Evolutionary conservation across 1,139 yeast genomes (phyloP), one percentile per base, ranked within the genome.

Genomic region (Lodderomyces metapsilosis): DNA sequence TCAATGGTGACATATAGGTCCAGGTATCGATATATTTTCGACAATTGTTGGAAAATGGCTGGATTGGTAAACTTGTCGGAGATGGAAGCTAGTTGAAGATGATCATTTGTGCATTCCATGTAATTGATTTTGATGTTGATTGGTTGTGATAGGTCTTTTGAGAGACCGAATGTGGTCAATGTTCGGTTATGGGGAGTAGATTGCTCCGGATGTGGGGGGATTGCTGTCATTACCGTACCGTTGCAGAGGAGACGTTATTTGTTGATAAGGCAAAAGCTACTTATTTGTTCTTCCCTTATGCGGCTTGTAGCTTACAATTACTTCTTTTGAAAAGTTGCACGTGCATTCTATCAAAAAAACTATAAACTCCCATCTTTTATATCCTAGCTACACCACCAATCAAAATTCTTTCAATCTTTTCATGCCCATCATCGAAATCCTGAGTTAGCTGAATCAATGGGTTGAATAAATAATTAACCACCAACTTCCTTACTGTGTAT

Each of bases 121-220:
- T 59, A 57, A 56, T 73, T 66, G 18, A 69, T 49, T 43, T 68
- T 70, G 35, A 71, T 52, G 8, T 56, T 49, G 12, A 71, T 56
- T 0, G 88, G 88, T 2, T 74, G 61, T 23, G 75, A 69, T 18
- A 89, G 62, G 55, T 88, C 95, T 51, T 83, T 82, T 2, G 95
- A 84, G 8, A 84, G 73, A 40, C 88, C 88, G 61, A 87, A 88
- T 1, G 89, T 78, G 34, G 78, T 73, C 30, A 78, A 36, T 76
- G 54, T 28, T 28, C 24, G 12, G 8, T 34, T 34, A 27, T 16
- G 4, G 12, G 30, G 30, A 25, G 16, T 25, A n/a, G 30, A 12
- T 25, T 15, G 12, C 30, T 25, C 30, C 30, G n/a, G 30, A 9
- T 25, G 30, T 12, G 16, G n/a, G 16, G 30, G 4, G 12, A 25